Evolutionary conservation across 2,329 filamentous ascomycete species (phyloP).

Genomic region (Exophiala viscosa): DNA sequence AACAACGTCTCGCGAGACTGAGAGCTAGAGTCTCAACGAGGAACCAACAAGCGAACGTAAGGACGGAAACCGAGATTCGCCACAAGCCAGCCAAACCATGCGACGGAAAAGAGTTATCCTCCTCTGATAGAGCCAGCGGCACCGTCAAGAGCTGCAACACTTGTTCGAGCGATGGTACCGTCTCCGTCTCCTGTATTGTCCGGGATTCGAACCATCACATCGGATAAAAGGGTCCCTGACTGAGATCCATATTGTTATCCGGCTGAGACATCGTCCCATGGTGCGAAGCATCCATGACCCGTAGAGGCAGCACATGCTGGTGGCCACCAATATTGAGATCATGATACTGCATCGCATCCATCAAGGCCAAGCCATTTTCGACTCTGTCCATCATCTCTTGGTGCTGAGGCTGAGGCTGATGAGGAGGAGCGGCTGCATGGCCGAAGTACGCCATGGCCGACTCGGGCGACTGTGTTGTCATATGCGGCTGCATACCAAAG

Average conservation of each 20-base stretch:
- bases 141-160: no score
- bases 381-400: constrained; percentile 7
- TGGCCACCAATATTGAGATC: constrained; percentile 1
- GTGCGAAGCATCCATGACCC: constrained; percentile 1
- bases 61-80: no score
- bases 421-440: background rate
- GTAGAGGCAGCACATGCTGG: constrained; percentile 8
- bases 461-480: constrained; percentile 4
- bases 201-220: background rate
- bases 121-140: no score
- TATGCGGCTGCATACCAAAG: constrained; percentile 11
- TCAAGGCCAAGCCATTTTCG: constrained; percentile 8
- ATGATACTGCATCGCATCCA: constrained; percentile 14
- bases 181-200: background rate
- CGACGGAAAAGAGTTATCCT: no score
- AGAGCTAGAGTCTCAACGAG: no score
- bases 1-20: no score
- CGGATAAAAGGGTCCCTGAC: constrained; percentile 1
- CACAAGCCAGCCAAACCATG: no score
- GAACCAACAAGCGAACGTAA: no score
- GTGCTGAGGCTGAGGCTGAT: no score
- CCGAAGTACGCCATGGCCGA: constrained; percentile 10
- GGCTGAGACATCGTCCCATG: constrained; percentile 1
- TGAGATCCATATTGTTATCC: constrained; percentile 14
- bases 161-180: no score